These are phyloP conservation scores for Penicillium simplicissimum DNA, from an alignment of 495 filamentous ascomycete genomes.

Conservation along the genomic window DNA sequence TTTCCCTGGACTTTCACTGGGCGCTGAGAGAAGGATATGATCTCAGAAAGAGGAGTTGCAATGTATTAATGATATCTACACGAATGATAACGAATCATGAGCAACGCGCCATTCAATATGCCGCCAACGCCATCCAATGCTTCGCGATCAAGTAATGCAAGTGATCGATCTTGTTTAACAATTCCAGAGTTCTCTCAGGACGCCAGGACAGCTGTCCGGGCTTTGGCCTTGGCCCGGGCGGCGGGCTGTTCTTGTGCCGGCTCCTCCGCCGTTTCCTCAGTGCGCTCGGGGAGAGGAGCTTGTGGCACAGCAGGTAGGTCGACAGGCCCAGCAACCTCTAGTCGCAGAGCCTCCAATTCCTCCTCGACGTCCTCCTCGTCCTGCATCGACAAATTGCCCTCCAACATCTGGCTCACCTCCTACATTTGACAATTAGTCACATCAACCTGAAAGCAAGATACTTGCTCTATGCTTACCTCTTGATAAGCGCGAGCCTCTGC, in stretches of 20 bases:
- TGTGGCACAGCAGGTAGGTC: background rate
- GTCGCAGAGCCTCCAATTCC: constrained; percentile 79
- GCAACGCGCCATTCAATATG: constrained; percentile 9
- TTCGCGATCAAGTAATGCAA: constrained; percentile 20
- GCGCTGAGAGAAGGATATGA: background rate
- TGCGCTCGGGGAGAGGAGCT: constrained; percentile 6
- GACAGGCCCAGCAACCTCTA: constrained; percentile 55
- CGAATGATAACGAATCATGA: constrained; percentile 18
- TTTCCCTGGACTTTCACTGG: background rate
- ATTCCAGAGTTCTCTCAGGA: constrained; percentile 11
- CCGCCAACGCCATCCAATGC: constrained; percentile 35
- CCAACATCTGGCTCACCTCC: constrained; percentile 91
- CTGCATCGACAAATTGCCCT: constrained; percentile 78
- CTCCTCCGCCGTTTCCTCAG: constrained; percentile 28
- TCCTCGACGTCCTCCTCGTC: constrained; percentile 99
- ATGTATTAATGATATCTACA: constrained; percentile 13
- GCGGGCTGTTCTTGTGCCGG: constrained; percentile 39
- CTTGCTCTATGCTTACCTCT: constrained; percentile 52
- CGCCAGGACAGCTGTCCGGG: constrained; percentile 35
- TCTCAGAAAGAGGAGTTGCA: background rate
- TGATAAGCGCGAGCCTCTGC: constrained; percentile 89
- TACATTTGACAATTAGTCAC: constrained; percentile 33
- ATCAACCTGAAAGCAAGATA: background rate
- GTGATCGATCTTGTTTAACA: constrained; percentile 5
- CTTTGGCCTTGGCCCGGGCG: constrained; percentile 40